These are phyloP conservation scores for Taphrina confusa DNA, from an alignment of 1,139 yeast species.

Conservation along the genomic window DNA sequence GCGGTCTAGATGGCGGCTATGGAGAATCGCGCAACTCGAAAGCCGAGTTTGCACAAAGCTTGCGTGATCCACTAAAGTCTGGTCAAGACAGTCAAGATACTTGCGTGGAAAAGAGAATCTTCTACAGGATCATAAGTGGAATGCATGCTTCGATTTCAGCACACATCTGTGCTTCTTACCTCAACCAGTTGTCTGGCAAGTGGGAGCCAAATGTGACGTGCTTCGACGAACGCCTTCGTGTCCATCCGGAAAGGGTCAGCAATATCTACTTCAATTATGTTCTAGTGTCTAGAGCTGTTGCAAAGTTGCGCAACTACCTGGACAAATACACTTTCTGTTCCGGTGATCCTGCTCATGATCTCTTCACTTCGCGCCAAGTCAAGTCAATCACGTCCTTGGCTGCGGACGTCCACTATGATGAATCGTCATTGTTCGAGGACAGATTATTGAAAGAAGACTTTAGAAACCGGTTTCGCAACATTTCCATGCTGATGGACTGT, in stretches of 20 bases:
- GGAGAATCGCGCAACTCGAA: slow-evolving; percentile 7
- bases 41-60: slow-evolving; percentile 4
- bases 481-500: slow-evolving; percentile 93
- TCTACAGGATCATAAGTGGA: slow-evolving; percentile 84
- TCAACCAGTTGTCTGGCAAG: slow-evolving; percentile 68
- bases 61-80: slow-evolving; percentile 26
- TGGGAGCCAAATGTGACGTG: slow-evolving; percentile 82
- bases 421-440: slow-evolving; percentile 52
- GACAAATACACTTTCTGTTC: slow-evolving; percentile 56
- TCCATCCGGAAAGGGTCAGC: slow-evolving; percentile 81
- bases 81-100: slow-evolving; percentile 43
- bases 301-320: slow-evolving; percentile 59
- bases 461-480: slow-evolving; percentile 79
- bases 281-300: slow-evolving; percentile 74
- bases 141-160: slow-evolving; percentile 96
- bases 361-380: slow-evolving; percentile 25
- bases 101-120: slow-evolving; percentile 76
- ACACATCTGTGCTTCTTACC: slow-evolving; percentile 83
- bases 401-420: slow-evolving; percentile 56
- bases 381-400: slow-evolving; percentile 44
- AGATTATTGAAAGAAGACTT: slow-evolving; percentile 75
- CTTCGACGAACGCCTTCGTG: slow-evolving; percentile 88
- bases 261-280: slow-evolving; percentile 93
- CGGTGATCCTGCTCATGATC: slow-evolving; percentile 45
- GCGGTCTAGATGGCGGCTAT: slow-evolving; percentile 11